Evolutionary conservation across 2,329 filamentous ascomycete species (phyloP), one percentile per base, ranked within the genome.

Genomic region (Ustulina deusta): DNA sequence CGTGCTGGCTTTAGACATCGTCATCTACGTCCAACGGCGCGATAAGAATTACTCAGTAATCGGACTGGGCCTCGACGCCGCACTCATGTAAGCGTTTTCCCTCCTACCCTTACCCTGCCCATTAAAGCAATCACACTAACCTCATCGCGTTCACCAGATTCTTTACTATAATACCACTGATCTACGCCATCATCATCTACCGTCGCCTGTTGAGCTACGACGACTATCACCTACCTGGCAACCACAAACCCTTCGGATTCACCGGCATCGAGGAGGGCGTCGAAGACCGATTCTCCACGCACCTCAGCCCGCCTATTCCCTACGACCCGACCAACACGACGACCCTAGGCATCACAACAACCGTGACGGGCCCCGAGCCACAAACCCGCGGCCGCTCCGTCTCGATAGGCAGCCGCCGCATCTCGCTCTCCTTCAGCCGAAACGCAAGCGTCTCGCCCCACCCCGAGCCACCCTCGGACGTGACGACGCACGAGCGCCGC

Each of bases 1-100:
- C 40, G 83, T 85, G 29, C 77, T 88, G 27, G 83, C 79, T 1
- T 79, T 89, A 29, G 85, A 88, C 65, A 76, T 86, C 29, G 80
- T 86, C 40, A 80, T 87, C n/a, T 85, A 86, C 68, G 75, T 82
- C 4, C 75, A 81, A 61, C 77, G 79, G 27, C 77, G 78, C 22
- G 83, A 86, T 55, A 81, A 78, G 22, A 75, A 83, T 36, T 88
- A 86, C 76, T 84, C 85, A 0, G 72, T 83, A 5, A 75, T 84
- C 6, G 85, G 83, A 0, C 78, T 89, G 20, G 82, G 76, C 0
- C 77, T 88, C 29, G 86, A 87, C 72, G 79, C 76, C 29, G 76
- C 75, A 1, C 77, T 88, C 38, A 80, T 88, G 85, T 87, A 79
- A 75, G 84, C 75, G 29, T 32, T 38, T 34, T n/a, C 52, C 51